A percentile compares a stretch with the other conserved stretches of the same genome.
Evolutionary conservation across 2,329 filamentous ascomycete species (phyloP).

Genomic region (Biscogniauxia marginata): DNA sequence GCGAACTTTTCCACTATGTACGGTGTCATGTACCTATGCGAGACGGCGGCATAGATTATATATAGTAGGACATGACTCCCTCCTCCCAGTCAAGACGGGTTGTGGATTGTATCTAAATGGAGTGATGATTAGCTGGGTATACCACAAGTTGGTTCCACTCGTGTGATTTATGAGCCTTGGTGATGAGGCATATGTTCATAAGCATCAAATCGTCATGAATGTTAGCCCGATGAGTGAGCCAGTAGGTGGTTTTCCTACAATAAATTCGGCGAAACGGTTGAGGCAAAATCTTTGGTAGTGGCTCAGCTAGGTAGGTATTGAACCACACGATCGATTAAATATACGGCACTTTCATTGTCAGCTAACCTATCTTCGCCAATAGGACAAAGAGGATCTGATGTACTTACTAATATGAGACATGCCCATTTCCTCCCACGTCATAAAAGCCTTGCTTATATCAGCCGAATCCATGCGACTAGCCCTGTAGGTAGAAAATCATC

Average conservation of each 20-base stretch:
- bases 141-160: no score
- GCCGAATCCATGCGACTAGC: background rate
- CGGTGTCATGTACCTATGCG: no score
- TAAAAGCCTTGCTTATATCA: background rate
- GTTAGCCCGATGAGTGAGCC: background rate
- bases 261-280: background rate
- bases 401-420: constrained; percentile 30
- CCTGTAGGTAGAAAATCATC: background rate
- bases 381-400: background rate
- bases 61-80: no score
- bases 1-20: no score
- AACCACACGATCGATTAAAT: constrained; percentile 6
- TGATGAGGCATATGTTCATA: background rate
- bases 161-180: no score
- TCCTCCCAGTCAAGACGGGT: no score
- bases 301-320: background rate
- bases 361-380: background rate
- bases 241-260: background rate
- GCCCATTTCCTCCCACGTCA: constrained; percentile 32
- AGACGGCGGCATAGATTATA: no score
- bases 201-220: background rate
- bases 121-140: no score
- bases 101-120: no score
- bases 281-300: background rate
- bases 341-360: constrained; percentile 16